These are phyloP conservation scores for Aspergillus glaucus DNA, from an alignment of 2,329 filamentous ascomycete species.

Conservation along the genomic window DNA sequence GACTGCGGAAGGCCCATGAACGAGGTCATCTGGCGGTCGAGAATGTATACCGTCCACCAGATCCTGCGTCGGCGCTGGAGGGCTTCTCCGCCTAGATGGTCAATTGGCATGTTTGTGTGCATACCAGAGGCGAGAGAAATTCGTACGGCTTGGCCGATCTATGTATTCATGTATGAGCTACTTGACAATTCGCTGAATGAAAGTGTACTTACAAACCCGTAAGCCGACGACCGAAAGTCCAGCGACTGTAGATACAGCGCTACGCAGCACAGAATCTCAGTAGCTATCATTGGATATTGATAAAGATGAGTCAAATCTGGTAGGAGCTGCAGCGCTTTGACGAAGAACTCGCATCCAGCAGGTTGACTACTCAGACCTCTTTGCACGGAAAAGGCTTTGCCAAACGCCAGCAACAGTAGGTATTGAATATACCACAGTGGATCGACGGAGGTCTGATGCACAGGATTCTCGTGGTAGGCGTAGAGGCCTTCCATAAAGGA, in stretches of 20 bases:
- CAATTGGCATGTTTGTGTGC: slow-evolving; percentile 47
- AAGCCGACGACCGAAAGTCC: slow-evolving; percentile 43
- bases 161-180: neutral
- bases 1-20: slow-evolving; percentile 49
- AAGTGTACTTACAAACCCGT: slow-evolving; percentile 37
- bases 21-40: slow-evolving; percentile 50
- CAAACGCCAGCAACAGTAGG: slow-evolving; percentile 49
- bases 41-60: slow-evolving; percentile 51
- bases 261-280: slow-evolving; percentile 48
- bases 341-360: slow-evolving; percentile 44
- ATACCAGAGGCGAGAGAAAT: slow-evolving; percentile 46
- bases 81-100: slow-evolving; percentile 34
- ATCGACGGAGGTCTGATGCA: slow-evolving; percentile 17
- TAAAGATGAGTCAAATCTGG: slow-evolving; percentile 38
- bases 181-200: neutral
- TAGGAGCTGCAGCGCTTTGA: slow-evolving; percentile 40
- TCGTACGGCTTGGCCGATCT: slow-evolving; percentile 49
- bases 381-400: slow-evolving; percentile 47
- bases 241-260: slow-evolving; percentile 49
- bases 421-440: slow-evolving; percentile 50
- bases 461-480: slow-evolving; percentile 35
- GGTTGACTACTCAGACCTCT: slow-evolving; percentile 33
- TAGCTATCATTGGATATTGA: slow-evolving; percentile 40
- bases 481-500: slow-evolving; percentile 43
- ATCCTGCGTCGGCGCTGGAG: slow-evolving; percentile 45